Evolutionary conservation across 805 yeast species (phyloP), one percentile per base, ranked within the genome.

Genomic region (Wickerhamia fluorescens): DNA sequence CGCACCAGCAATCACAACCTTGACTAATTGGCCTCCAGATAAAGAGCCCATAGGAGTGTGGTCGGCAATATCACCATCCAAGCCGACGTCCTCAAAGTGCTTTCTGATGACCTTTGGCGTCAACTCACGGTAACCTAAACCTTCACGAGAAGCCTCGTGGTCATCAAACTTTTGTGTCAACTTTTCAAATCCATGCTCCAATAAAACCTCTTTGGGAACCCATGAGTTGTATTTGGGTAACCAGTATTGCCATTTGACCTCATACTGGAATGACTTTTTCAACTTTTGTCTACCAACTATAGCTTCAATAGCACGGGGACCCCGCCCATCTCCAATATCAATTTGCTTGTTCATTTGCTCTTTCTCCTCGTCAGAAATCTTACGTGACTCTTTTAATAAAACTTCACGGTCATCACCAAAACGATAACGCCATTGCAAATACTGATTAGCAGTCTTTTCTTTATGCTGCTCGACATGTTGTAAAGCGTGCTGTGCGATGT

Each of bases 331-430:
- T 34, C 67, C 82, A 31, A 83, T 66, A 42, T 81, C 95, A 39
- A 89, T 71, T 45, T 78, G 77, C 53, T 80, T 81, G 34, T 59
- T 68, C 86, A 89, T 75, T 62, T 77, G 69, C 35, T 71, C 83
- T 52, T 72, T 73, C 59, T 87, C 95, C 25, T 58, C 68, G 12
- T 74, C 84, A 26, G 86, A 72, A 43, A 89, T 71, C 59, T 84
- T 83, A 60, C 98, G 78, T 2, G 94, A 79, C 60, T 88, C 96
- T 63, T 89, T 92, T 58, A 89, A 60, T 44, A 87, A 72, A 16
- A 92, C 94, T 66, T 89, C 98, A 60, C 97, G 85, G 61, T 89
- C 98, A 53, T 92, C 97, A 56, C 98, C 98, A 47, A 88, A 84
- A 57, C 85, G 77, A 59, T 89, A 89, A 67, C 98, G 79, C 98